Base-by-base conservation (phyloP, 345 rosid genomes). In the Acer campestre region DNA sequence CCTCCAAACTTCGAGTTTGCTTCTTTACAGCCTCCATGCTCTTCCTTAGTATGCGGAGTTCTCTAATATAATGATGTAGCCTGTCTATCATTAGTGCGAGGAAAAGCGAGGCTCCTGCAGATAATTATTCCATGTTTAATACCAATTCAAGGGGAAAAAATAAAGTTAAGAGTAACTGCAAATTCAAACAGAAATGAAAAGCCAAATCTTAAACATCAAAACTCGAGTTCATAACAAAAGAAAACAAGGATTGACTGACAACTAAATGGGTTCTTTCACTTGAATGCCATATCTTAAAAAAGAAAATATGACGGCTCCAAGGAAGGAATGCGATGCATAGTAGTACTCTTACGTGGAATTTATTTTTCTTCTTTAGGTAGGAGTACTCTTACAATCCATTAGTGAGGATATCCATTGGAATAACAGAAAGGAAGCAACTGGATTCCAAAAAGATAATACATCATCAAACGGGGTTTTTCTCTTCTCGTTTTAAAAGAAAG, bases 61-160 rank as follows among this genome's bases (percentile, higher is more conserved):
- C 99, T 83, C 97, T 88, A 76, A 96, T 91, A 80, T 89, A 90
- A 76, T 96, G 97, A 79, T 96, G 99, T 38, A 91, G 84, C 78
- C 95, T 89, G 86, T 94, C 97, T 82, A 92, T 89, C 99, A 94
- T 88, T 13, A 96, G 83, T 22, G 82, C 91, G 51, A 96, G 91
- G 85, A 96, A 96, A 29, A 94, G 87, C 59, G 77, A 62, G 48
- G 89, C 90, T 75, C 99, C 99, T 96, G 93, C 85, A 89, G 58
- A 65, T 55, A 76, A 68, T 70, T 61, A 48, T 38, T 17, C 51
- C 59, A 76, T 44, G 44, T 59, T 87, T 70, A 73, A 49, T 11
- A 27, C 25, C 49, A 27, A 14, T 63, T 56, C 27, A 79, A 40
- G 29, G 65, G 48, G n/a, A 42, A 74, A 77, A 65, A 55, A 61